These are phyloP conservation scores for Clarireedia monteithiana DNA, from an alignment of 2,329 filamentous ascomycete species.

Conservation along the genomic window DNA sequence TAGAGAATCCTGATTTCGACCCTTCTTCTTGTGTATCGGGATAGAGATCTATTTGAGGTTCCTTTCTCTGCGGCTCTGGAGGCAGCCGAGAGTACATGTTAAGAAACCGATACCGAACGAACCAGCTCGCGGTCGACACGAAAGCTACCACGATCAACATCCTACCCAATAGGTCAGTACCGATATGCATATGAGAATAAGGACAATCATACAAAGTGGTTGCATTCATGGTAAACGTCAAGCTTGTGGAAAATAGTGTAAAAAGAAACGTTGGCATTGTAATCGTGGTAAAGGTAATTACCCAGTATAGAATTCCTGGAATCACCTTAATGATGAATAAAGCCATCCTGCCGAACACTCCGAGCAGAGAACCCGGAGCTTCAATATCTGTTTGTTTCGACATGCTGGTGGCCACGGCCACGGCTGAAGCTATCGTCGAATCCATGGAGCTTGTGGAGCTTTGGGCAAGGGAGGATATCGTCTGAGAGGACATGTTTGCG, in stretches of 20 bases:
- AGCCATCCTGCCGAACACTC: conserved; percentile 47
- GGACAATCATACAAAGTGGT: conserved; percentile 68
- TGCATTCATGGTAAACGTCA: conserved; percentile 98
- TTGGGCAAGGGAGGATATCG: conserved; percentile 16
- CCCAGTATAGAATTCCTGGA: conserved; percentile 63
- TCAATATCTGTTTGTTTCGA: conserved; percentile 29
- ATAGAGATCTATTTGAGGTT: conserved; percentile 91
- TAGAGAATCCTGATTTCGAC: conserved; percentile 84
- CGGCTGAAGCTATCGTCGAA: conserved; percentile 15
- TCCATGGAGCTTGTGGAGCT: conserved; percentile 20
- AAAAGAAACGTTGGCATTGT: conserved; percentile 86
- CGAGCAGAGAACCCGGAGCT: conserved; percentile 46
- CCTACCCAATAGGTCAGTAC: conserved; percentile 32
- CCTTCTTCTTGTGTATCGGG: conserved; percentile 87
- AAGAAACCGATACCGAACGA: conserved; percentile 88
- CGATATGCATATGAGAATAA: conserved; percentile 10
- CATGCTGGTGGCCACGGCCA: conserved; percentile 14
- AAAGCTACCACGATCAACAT: conserved; percentile 71
- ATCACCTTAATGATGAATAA: conserved; percentile 47
- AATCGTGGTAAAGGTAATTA: conserved; percentile 78
- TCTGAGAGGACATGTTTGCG: conserved; percentile 9
- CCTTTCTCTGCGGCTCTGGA: conserved; percentile 90
- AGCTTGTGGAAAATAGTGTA: conserved; percentile 79
- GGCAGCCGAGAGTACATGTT: conserved; percentile 95
- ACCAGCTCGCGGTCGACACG: conserved; percentile 83